phyloP scores from a whole-genome alignment of 768 basidiomycete genomes.

The Nidularia sp. region DNA sequence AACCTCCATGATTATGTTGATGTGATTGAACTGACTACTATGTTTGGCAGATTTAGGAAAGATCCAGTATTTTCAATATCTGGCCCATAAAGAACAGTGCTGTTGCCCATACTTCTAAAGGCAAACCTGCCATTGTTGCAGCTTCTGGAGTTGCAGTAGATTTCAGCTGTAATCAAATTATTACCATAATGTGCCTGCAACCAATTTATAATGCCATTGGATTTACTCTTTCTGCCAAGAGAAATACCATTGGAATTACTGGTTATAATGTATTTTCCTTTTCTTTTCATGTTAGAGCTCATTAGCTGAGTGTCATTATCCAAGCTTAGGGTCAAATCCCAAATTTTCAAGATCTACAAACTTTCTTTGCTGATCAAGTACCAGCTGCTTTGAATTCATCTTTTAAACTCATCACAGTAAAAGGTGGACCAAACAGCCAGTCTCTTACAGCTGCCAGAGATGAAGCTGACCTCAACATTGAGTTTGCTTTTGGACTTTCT shows the following conservation, averaged over 20 bases:
- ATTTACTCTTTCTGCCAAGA: slow-evolving; percentile 31
- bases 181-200: slow-evolving; percentile 41
- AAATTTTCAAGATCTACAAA: slow-evolving; percentile 37
- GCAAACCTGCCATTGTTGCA: slow-evolving; percentile 1
- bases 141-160: slow-evolving; percentile 29
- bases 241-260: slow-evolving; percentile 42
- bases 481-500: slow-evolving; percentile 51
- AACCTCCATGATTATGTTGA: slow-evolving; percentile 50
- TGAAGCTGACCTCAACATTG: slow-evolving; percentile 56
- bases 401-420: slow-evolving; percentile 43
- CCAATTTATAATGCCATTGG: slow-evolving; percentile 43
- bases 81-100: slow-evolving; percentile 10
- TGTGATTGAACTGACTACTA: slow-evolving; percentile 58
- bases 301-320: not conserved
- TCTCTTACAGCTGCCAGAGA: slow-evolving; percentile 32
- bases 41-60: slow-evolving; percentile 42
- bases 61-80: slow-evolving; percentile 28
- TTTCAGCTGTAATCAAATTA: slow-evolving; percentile 32
- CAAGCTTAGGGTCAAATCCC: slow-evolving; percentile 23
- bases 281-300: not conserved
- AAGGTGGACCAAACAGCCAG: slow-evolving; percentile 48
- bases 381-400: slow-evolving; percentile 35
- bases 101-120: slow-evolving; percentile 1
- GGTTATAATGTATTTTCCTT: slow-evolving; percentile 21
- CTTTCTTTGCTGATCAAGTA: slow-evolving; percentile 34